These are phyloP conservation scores for Oryza nivara DNA, from an alignment of 176 grass and related monocot genomes.

Conservation along the genomic window DNA sequence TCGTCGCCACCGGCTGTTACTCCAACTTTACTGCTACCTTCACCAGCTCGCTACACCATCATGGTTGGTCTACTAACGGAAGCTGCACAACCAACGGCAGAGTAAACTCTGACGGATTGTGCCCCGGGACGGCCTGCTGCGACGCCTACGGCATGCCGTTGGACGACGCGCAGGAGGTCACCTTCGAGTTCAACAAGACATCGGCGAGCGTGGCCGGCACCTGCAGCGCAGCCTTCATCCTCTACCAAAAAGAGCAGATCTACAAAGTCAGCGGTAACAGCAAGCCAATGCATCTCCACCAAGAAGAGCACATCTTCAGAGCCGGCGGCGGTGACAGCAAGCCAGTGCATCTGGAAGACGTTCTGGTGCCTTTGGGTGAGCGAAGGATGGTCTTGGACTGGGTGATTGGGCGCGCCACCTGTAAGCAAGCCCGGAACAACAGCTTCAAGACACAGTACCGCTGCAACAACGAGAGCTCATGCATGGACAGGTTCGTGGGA, in stretches of 20 bases:
- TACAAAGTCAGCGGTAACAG: not conserved
- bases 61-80: accelerated
- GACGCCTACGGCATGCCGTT: not conserved
- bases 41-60: not conserved
- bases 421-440: not conserved
- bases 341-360: too few species aligned
- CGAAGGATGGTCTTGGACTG: constrained; percentile 50
- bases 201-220: not conserved
- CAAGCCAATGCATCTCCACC: not conserved
- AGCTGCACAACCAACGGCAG: not conserved
- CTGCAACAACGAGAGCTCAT: constrained; percentile 21
- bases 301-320: not conserved
- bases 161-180: not conserved
- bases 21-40: not conserved
- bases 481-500: constrained; percentile 23
- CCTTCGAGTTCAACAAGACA: not conserved
- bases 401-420: not conserved
- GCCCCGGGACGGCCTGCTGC: constrained; percentile 11
- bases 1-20: constrained; percentile 39
- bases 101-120: not conserved
- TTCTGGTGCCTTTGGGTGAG: not conserved
- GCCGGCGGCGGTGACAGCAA: not conserved
- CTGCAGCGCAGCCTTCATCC: constrained; percentile 44
- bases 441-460: accelerated
- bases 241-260: not conserved